Evolutionary conservation across 1,284 basidiomycete species (phyloP).

Genomic region (Ceratobasidium sp.): DNA sequence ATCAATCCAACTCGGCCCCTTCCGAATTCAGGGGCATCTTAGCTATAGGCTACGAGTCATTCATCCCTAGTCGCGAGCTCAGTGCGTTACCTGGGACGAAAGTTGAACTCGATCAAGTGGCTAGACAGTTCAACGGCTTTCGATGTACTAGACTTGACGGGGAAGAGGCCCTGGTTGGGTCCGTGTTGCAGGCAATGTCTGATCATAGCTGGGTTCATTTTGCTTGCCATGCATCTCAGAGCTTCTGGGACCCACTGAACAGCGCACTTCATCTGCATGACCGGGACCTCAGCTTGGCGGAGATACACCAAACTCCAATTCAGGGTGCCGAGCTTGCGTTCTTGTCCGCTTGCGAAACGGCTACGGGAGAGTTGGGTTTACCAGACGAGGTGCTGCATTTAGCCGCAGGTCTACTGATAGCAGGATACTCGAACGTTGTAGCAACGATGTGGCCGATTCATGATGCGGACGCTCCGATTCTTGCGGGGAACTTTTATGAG

Average conservation of each 20-base stretch:
- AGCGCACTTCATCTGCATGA: conserved; percentile 1
- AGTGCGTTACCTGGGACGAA: not conserved
- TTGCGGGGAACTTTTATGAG: not conserved
- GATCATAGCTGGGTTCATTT: not conserved
- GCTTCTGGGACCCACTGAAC: not conserved
- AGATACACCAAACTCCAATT: not conserved
- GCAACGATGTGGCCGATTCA: not conserved
- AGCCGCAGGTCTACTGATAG: not conserved
- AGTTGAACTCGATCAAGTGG: not conserved
- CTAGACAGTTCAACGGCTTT: not conserved
- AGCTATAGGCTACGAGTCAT: not conserved
- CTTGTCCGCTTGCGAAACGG: not conserved
- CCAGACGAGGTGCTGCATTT: not conserved
- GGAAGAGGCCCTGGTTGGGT: not conserved
- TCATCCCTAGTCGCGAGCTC: not conserved
- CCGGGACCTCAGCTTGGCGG: not conserved
- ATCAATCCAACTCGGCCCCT: not conserved
- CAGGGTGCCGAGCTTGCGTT: not conserved
- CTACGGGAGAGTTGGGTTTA: not conserved
- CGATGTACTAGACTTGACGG: not conserved
- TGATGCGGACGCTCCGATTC: not conserved
- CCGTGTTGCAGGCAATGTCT: not conserved
- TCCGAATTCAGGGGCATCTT: not conserved
- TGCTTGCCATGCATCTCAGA: not conserved
- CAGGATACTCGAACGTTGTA: not conserved